phyloP scores from a whole-genome alignment of 2,329 filamentous ascomycete genomes.

The Aspergillus fijiensis region DNA sequence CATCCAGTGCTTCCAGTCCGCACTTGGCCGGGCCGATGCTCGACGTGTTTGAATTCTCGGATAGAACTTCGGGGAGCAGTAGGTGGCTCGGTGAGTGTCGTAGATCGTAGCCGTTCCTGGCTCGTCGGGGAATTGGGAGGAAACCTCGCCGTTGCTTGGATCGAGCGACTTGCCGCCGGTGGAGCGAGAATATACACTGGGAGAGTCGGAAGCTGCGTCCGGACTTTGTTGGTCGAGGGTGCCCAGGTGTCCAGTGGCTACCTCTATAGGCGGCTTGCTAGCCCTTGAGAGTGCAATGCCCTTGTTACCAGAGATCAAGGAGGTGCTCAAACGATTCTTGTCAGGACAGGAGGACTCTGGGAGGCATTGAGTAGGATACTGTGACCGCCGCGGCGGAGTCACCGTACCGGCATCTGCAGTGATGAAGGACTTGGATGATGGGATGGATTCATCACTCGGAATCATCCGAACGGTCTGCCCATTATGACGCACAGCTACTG shows the following conservation, averaged over 20 bases:
- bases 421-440: constrained; percentile 32
- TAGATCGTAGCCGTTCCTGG: constrained; percentile 42
- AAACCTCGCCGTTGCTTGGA: constrained; percentile 9
- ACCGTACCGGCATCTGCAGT: constrained; percentile 25
- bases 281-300: neutral
- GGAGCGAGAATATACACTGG: constrained; percentile 46
- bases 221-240: neutral
- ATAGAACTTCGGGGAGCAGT: constrained; percentile 32
- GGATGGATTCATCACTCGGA: constrained; percentile 32
- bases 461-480: constrained; percentile 32
- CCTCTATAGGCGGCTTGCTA: constrained; percentile 17
- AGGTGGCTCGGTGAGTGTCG: constrained; percentile 29
- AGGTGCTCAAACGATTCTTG: neutral
- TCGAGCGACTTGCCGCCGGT: constrained; percentile 35
- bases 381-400: constrained; percentile 22
- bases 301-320: too few relatives aligned
- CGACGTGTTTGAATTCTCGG: constrained; percentile 3
- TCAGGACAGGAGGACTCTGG: neutral
- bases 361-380: constrained; percentile 1
- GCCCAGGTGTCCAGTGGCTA: constrained; percentile 10
- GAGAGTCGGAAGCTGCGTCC: constrained; percentile 27
- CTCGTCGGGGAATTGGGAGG: constrained; percentile 11
- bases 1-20: constrained; percentile 42
- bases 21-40: constrained; percentile 23
- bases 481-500: constrained; percentile 25